A percentile compares a stretch with the other conserved stretches of the same genome.
Evolutionary conservation across 208 protist genomes (phyloP).

Genomic region (Herpetomonas samuelpessoai): DNA sequence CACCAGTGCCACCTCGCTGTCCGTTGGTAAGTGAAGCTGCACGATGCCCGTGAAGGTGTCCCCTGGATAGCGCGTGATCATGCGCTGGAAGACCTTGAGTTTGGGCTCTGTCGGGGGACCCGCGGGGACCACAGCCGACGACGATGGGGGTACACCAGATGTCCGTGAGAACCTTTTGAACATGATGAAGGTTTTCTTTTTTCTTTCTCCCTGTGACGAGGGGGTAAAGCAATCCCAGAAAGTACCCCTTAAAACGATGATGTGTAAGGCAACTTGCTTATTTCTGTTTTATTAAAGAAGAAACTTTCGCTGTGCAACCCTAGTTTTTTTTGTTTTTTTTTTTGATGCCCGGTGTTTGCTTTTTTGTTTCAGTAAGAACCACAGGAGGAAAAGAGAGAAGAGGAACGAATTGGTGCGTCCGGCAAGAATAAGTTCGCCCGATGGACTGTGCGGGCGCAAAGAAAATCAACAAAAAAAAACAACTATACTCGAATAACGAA

Average conservation of each 20-base stretch:
- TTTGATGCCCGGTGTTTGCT: not conserved
- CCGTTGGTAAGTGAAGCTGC: constrained; percentile 30
- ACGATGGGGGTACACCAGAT: too few relatives aligned
- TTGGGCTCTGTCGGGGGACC: constrained; percentile 19
- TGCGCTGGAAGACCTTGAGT: constrained; percentile 29
- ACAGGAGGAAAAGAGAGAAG: constrained; percentile 6
- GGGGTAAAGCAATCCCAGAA: too few relatives aligned
- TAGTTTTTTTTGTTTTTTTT: constrained; percentile 13
- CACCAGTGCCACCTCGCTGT: constrained; percentile 30
- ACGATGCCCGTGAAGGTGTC: constrained; percentile 49
- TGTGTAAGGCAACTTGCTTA: too few relatives aligned
- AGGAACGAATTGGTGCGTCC: not conserved
- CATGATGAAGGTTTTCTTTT: too few relatives aligned
- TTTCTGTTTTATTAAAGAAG: constrained; percentile 1
- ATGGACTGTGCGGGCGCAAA: not conserved
- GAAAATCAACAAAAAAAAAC: constrained; percentile 4
- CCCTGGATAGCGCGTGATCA: constrained; percentile 37
- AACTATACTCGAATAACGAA: too few relatives aligned
- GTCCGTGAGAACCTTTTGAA: too few relatives aligned
- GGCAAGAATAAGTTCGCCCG: constrained; percentile 11
- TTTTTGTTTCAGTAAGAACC: not conserved
- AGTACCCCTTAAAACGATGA: too few relatives aligned
- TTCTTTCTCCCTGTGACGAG: too few relatives aligned
- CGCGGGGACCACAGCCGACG: not conserved
- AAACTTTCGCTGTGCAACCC: constrained; percentile 7